phyloP scores from a whole-genome alignment of 2,329 filamentous ascomycete species.

The Stemphylium lycopersici region DNA sequence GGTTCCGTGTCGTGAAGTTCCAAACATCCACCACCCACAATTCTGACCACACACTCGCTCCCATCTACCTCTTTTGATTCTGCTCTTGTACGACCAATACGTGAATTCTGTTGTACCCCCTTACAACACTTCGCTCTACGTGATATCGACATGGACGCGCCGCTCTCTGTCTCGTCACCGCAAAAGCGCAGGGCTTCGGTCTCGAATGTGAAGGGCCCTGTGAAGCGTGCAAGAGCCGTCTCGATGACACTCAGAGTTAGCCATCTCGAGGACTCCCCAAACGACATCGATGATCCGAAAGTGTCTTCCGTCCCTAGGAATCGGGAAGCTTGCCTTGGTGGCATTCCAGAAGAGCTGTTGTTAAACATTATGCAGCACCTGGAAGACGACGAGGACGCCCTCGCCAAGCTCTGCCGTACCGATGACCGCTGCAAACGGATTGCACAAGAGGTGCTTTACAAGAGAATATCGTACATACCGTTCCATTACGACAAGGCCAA shows the following conservation, averaged over 20 bases:
- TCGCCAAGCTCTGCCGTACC: constrained; percentile 5
- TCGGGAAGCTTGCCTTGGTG: constrained; percentile 5
- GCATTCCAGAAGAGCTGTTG: constrained; percentile 13
- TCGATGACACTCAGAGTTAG: not conserved
- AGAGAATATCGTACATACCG: not conserved
- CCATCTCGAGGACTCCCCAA: not conserved
- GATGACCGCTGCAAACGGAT: constrained; percentile 10
- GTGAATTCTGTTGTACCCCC: too few relatives aligned
- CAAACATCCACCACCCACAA: too few relatives aligned
- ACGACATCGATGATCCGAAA: not conserved
- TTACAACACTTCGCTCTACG: too few relatives aligned
- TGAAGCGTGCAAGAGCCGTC: not conserved
- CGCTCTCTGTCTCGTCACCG: too few relatives aligned
- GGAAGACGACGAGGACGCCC: not conserved
- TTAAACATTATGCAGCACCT: not conserved
- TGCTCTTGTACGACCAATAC: too few relatives aligned
- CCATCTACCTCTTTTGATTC: too few relatives aligned
- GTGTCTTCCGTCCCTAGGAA: not conserved
- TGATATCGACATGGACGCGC: too few relatives aligned
- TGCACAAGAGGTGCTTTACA: constrained; percentile 4
- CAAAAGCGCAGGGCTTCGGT: constrained; percentile 9
- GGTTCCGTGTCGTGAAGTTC: too few relatives aligned
- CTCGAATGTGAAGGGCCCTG: not conserved
- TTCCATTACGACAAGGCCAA: not conserved
- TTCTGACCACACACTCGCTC: too few relatives aligned